Evolutionary conservation across 1,284 basidiomycete species (phyloP), one percentile per base, ranked within the genome.

Genomic region (Microbotryomycetes sp.): DNA sequence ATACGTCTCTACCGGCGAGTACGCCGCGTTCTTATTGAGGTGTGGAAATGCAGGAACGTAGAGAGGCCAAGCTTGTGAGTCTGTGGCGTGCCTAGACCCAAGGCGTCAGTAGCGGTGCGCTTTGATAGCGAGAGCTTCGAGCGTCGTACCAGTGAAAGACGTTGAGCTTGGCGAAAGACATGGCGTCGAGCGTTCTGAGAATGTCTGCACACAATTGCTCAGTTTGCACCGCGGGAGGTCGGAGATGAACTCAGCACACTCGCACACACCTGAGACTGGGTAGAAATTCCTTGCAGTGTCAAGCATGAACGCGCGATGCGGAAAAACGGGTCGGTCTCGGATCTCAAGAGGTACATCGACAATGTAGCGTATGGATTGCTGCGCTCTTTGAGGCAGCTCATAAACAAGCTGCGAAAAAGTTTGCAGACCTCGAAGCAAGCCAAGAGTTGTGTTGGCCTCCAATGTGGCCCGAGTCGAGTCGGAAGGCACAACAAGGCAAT

Each of bases 101-200:
- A 13, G 27, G 18, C 18, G 21, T 11, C n/a, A 52, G 28, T 23
- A 30, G 24, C n/a, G n/a, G n/a, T n/a, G n/a, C n/a, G n/a, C n/a
- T n/a, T 7, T 9, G 26, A 29, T 11, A 21, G 1, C 18, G 15
- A 15, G 18, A 52, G 26, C 57, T 69, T 68, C 1, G 70, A 64
- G 52, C 74, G 48, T 26, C 31, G 26, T 9, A 57, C 55, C 62
- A 66, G 45, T 60, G 62, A 58, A 69, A 59, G 57, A 60, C 48
- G 61, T 78, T 73, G 56, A 89, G 83, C 79, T 96, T 96, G 67
- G 87, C 86, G 81, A 83, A 84, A 62, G 85, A 85, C 89, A 92
- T 91, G 1, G 87, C 84, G 67, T 91, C 86, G 21, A 96, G 74
- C 6, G 85, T 87, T 30, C 85, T 81, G 60, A 85, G 80, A 71